Percentiles rank a stretch among this genome's conserved stretches.
Conservation (phyloP, 495 filamentous ascomycete genomes). For the Penicillium argentinense region DNA sequence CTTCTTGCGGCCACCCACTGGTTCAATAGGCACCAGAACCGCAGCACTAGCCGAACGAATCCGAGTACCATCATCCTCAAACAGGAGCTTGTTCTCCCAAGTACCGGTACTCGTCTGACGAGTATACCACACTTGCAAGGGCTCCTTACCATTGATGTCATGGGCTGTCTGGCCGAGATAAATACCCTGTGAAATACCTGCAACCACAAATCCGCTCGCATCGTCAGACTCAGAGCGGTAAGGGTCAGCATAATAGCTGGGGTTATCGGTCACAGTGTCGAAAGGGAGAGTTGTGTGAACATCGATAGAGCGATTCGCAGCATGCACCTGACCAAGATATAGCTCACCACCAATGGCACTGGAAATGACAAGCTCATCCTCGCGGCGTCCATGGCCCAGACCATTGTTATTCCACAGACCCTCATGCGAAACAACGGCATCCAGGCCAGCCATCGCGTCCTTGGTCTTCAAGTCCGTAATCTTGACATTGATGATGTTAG, state of each 20-base stretch:
- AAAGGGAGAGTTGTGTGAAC: constrained; percentile 43
- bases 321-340: constrained; percentile 23
- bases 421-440: constrained; percentile 42
- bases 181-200: constrained; percentile 45
- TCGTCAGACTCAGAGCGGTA: constrained; percentile 34
- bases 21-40: constrained; percentile 54
- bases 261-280: constrained; percentile 55
- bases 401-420: constrained; percentile 56
- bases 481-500: constrained; percentile 37
- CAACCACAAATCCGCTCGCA: constrained; percentile 56
- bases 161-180: constrained; percentile 30
- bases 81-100: constrained; percentile 50
- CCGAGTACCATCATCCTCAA: constrained; percentile 57
- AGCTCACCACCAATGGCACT: constrained; percentile 39
- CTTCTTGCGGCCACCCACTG: constrained; percentile 34
- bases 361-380: constrained; percentile 49
- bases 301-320: constrained; percentile 33
- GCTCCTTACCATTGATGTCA: constrained; percentile 41
- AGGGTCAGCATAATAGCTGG: constrained; percentile 53
- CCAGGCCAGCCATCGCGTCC: constrained; percentile 32
- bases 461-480: constrained; percentile 13
- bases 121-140: constrained; percentile 50
- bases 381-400: constrained; percentile 49
- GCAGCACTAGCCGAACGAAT: constrained; percentile 53
- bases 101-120: constrained; percentile 20